A percentile compares a stretch with the other conserved stretches of the same genome.
Conservation (phyloP, 2,329 filamentous ascomycete genomes). For the Stachybotrys echinatus region DNA sequence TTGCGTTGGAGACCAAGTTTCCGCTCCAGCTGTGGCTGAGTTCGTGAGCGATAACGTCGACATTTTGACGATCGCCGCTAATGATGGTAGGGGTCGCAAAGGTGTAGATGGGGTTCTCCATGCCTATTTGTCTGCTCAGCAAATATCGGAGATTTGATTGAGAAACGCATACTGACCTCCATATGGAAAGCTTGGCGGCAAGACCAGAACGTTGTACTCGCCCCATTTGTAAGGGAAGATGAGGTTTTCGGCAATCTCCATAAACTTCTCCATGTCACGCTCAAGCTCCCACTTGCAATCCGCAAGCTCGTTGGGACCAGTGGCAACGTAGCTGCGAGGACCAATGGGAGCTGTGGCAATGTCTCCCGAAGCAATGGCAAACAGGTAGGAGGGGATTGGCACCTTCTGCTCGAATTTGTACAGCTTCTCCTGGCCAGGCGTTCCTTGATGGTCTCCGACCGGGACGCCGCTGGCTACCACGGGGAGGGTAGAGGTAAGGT, state of each 20-base stretch:
- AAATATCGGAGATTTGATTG: neutral
- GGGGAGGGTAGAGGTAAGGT: slow-evolving; percentile 77
- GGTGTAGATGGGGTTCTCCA: slow-evolving; percentile 92
- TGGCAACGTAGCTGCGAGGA: slow-evolving; percentile 76
- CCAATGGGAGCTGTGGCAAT: slow-evolving; percentile 83
- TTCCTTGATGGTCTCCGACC: slow-evolving; percentile 37
- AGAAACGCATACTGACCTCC: slow-evolving; percentile 55
- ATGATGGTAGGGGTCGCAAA: slow-evolving; percentile 95
- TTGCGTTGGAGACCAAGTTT: slow-evolving; percentile 73
- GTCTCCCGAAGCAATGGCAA: slow-evolving; percentile 85
- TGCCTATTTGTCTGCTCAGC: slow-evolving; percentile 39
- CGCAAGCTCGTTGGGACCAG: slow-evolving; percentile 79
- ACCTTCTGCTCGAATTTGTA: slow-evolving; percentile 88
- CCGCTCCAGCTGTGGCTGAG: slow-evolving; percentile 77
- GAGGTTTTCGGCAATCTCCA: slow-evolving; percentile 74
- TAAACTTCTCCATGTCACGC: slow-evolving; percentile 84
- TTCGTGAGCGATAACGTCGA: slow-evolving; percentile 94
- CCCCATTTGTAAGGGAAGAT: slow-evolving; percentile 92
- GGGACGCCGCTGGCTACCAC: slow-evolving; percentile 86
- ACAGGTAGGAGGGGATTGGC: slow-evolving; percentile 90
- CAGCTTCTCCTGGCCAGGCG: slow-evolving; percentile 48
- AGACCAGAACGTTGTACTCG: slow-evolving; percentile 86
- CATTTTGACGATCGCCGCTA: slow-evolving; percentile 82
- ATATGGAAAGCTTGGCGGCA: slow-evolving; percentile 87
- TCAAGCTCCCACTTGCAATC: slow-evolving; percentile 90